A percentile compares a stretch with the other conserved stretches of the same genome.
Evolutionary conservation across 306 rosid species (phyloP).

Genomic region (Rosa lucieae): DNA sequence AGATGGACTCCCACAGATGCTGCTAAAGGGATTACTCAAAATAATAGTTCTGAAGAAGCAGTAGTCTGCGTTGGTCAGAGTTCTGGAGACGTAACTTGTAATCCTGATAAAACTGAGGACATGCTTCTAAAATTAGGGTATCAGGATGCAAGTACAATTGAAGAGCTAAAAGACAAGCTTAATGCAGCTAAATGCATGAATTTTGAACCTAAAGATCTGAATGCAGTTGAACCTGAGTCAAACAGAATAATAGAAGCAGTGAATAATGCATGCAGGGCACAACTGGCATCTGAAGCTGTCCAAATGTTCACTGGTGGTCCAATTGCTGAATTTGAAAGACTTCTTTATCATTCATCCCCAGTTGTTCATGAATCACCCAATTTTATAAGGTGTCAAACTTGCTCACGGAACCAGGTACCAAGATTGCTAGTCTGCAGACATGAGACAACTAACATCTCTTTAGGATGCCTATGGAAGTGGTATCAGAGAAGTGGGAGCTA

Average conservation of each 20-base stretch:
- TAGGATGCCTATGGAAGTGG: constrained; percentile 81
- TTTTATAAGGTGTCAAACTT: constrained; percentile 34
- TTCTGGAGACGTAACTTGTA: constrained; percentile 15
- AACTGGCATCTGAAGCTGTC: constrained; percentile 62
- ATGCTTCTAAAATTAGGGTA: constrained; percentile 21
- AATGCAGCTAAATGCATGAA: constrained; percentile 28
- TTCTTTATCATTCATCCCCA: constrained; percentile 64
- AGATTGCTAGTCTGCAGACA: constrained; percentile 49
- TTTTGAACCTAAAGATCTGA: constrained; percentile 29
- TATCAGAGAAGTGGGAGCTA: constrained; percentile 78
- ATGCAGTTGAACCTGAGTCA: constrained; percentile 33
- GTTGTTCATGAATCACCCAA: constrained; percentile 40
- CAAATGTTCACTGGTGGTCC: constrained; percentile 58
- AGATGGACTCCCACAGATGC: constrained; percentile 27
- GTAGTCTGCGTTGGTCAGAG: constrained; percentile 19
- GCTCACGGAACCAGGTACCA: constrained; percentile 41
- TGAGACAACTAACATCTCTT: constrained; percentile 49
- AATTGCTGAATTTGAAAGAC: constrained; percentile 67
- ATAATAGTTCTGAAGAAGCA: constrained; percentile 28
- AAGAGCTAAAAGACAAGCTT: constrained; percentile 26
- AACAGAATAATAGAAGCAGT: constrained; percentile 53
- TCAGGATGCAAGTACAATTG: constrained; percentile 13
- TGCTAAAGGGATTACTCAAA: constrained; percentile 27
- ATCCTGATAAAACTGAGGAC: constrained; percentile 22
- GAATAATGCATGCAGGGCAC: constrained; percentile 43